phyloP scores from a whole-genome alignment of 2,329 filamentous ascomycete species.

The Colletotrichum musicola region DNA sequence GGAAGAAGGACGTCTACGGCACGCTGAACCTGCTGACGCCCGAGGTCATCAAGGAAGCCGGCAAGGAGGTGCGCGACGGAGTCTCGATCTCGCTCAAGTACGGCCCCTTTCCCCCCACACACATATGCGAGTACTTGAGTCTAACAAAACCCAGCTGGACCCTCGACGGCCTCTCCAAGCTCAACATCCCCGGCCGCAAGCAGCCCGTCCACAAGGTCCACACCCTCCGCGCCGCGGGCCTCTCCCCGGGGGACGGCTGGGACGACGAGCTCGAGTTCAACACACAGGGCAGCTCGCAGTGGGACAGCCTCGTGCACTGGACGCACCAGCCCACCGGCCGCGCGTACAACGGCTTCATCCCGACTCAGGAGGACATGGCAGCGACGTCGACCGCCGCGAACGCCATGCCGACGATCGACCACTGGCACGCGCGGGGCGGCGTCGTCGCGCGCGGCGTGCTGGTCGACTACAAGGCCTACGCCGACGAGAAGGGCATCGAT shows the following conservation, averaged over 20 bases:
- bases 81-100: slow-evolving; percentile 67
- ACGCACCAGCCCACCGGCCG: slow-evolving; percentile 56
- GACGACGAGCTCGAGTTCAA: slow-evolving; percentile 68
- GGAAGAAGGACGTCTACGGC: slow-evolving; percentile 62
- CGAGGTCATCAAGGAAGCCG: slow-evolving; percentile 55
- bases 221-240: slow-evolving; percentile 48
- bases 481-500: slow-evolving; percentile 61
- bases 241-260: slow-evolving; percentile 49
- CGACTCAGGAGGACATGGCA: slow-evolving; percentile 49
- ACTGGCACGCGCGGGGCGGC: slow-evolving; percentile 66
- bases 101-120: slow-evolving; percentile 24
- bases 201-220: slow-evolving; percentile 51
- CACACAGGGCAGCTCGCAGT: slow-evolving; percentile 68
- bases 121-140: no score
- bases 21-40: slow-evolving; percentile 67
- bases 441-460: slow-evolving; percentile 68
- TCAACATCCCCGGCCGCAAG: slow-evolving; percentile 51
- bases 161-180: slow-evolving; percentile 54
- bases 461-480: slow-evolving; percentile 65
- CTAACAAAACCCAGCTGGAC: slow-evolving; percentile 51
- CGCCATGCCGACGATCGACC: slow-evolving; percentile 56
- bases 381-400: slow-evolving; percentile 43
- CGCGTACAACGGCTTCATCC: slow-evolving; percentile 64
- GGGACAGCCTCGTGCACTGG: slow-evolving; percentile 66
- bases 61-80: slow-evolving; percentile 59